These are phyloP conservation scores for Monosiga brevicollis DNA, from an alignment of 78 protist genomes.

Conservation along the genomic window DNA sequence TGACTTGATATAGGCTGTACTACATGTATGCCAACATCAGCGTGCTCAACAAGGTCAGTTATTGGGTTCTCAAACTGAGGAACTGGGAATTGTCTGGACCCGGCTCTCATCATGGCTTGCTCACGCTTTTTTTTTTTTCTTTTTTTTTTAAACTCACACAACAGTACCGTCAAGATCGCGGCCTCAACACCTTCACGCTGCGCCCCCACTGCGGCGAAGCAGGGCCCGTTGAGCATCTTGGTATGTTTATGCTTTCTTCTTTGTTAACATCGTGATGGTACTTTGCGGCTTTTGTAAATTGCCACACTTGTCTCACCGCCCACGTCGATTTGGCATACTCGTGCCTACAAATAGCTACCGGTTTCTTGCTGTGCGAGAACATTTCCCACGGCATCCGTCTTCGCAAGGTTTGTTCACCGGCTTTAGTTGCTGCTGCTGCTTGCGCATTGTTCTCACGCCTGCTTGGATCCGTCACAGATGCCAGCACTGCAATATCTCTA, in stretches of 20 bases:
- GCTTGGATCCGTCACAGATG: not conserved
- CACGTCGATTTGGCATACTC: no score
- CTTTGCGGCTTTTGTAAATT: no score
- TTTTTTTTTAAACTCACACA: not conserved
- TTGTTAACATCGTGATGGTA: no score
- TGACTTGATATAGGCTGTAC: no score
- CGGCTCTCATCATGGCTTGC: no score
- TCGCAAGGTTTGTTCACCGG: constrained; percentile 10
- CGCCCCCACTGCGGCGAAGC: constrained; percentile 94
- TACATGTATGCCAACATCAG: constrained; percentile 83
- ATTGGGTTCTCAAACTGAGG: no score
- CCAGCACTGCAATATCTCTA: constrained; percentile 89
- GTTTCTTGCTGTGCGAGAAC: constrained; percentile 65
- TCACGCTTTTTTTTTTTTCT: no score
- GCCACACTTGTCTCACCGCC: no score
- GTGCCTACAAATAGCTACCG: no score
- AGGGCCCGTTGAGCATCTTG: constrained; percentile 56
- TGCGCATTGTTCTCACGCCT: no score
- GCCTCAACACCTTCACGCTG: constrained; percentile 58
- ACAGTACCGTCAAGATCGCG: not conserved
- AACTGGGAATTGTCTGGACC: no score
- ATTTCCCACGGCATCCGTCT: constrained; percentile 93
- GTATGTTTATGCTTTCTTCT: no score
- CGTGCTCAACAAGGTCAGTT: constrained; percentile 75
- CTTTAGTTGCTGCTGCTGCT: not conserved